Evolutionary conservation across 257 asterid species (phyloP), one percentile per base, ranked within the genome.

Genomic region (Hygrophila difformis): DNA sequence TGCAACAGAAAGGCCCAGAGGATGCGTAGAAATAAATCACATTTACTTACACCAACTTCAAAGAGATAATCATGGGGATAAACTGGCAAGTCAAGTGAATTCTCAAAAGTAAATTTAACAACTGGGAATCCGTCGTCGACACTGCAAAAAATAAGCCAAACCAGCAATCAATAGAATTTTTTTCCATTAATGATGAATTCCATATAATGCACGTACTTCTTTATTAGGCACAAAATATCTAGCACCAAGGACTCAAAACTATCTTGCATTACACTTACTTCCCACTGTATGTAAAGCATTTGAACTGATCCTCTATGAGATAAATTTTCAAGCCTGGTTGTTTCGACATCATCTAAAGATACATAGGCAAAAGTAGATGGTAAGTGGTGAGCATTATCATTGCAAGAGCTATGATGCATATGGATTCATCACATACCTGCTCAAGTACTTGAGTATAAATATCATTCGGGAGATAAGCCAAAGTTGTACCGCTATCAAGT

Each of bases 401-500:
- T 5, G 2, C 2, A 4, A 5, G 2, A 33, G 6, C 6, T 5
- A 33, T 33, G 37, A 9, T 2, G 12, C 31, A 33, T 33, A 33
- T 33, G 12, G 10, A 12, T 13, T 29, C 49, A 63, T 15, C 19
- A 49, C 62, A 14, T 60, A 79, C 95, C 88, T 53, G 57, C 18
- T 57, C 45, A 18, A 81, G 42, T 50, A 84, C 51, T 60, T 81
- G 76, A 21, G 37, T 50, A 66, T 84, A 79, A 52, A 84, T 65
- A 14, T 49, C 61, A 47, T 76, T 55, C 9, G 97, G 96, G 59
- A 88, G 91, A 84, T 84, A 84, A 8, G 93, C 97, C 79, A 88
- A 69, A 21, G 97, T 84, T 22, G 97, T 81, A 44, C 97, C 97
- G 56, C 97, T 88, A 56, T 88, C 97, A 19, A 88, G 73, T 46